Base-by-base conservation (phyloP, 768 basidiomycete species). In the Tylopilus balloui region DNA sequence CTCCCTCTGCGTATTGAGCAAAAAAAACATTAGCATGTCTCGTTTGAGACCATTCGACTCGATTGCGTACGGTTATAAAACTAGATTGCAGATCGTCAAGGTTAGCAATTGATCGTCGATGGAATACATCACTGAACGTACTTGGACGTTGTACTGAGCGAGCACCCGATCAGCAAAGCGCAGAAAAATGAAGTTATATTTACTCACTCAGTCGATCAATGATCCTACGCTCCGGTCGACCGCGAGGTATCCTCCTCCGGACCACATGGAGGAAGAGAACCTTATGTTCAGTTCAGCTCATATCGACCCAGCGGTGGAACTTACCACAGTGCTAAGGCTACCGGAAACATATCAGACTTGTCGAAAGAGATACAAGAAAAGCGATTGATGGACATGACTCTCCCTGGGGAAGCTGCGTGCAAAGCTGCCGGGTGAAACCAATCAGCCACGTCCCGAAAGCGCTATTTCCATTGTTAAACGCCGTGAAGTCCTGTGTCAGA, bases 1-100 rank as follows among this genome's bases (percentile, higher is more conserved):
- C 56, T 35, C 82, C 84, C 74, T 85, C 83, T 84, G 62, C 34
- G 17, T 21, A 17, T 13, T 28, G 35, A 21, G 4, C 14, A 13
- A 28, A 4, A 15, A 13, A 25, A 4, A 19, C n/a, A 2, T 51
- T 17, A 55, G 34, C 1, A 37, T 14, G 15, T 32, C 34, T 25
- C 6, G 0, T 38, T 25, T 8, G 1, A 6, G 13, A 29, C 36
- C 11, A 0, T 17, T 6, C 3, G 19, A 13, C 3, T 6, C 2
- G 24, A 38, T 12, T 8, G 31, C 65, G 41, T 9, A 67, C 67
- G 60, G n/a, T 67, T 67, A 25, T 67, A 69, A 21, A 57, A 65
- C 65, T 67, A 8, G 4, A 2, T 17, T n/a, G 42, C n/a, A 6
- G 28, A 34, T 37, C 6, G 17, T 10, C 11, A 3, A 19, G 19